Evolutionary conservation across 148 eudicot species (phyloP).

Genomic region (Silene latifolia): DNA sequence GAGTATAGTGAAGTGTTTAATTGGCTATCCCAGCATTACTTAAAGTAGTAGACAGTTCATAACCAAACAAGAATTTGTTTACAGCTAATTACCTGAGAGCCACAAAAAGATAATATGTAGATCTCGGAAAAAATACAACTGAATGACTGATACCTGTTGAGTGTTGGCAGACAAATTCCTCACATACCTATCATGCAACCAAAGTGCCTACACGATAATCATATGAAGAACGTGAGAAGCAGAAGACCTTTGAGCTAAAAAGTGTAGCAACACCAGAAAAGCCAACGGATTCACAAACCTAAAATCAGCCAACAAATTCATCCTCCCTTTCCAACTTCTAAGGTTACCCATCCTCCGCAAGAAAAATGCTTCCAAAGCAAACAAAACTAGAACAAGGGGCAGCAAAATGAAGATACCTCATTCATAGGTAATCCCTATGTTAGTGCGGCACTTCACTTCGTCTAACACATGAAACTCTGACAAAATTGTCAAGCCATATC

Average conservation of each 20-base stretch:
- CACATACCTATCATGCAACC: neutral
- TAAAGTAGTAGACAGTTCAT: neutral
- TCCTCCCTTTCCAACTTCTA: neutral
- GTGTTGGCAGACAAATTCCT: neutral
- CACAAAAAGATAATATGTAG: neutral
- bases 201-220: neutral
- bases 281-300: neutral
- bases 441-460: neutral
- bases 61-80: neutral
- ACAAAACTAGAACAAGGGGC: neutral
- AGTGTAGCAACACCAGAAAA: neutral
- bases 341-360: neutral
- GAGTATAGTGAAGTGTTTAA: neutral
- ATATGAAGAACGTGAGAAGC: neutral
- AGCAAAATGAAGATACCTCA: neutral
- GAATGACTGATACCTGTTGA: too few species aligned
- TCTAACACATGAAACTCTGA: neutral
- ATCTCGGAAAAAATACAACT: neutral
- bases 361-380: neutral
- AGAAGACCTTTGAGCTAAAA: neutral
- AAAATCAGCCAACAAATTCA: neutral
- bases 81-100: neutral
- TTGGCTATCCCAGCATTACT: neutral
- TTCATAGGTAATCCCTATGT: neutral
- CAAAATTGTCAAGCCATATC: too few species aligned